Conservation (phyloP, 1,284 basidiomycete genomes). For the Fereydounia khargensis region DNA sequence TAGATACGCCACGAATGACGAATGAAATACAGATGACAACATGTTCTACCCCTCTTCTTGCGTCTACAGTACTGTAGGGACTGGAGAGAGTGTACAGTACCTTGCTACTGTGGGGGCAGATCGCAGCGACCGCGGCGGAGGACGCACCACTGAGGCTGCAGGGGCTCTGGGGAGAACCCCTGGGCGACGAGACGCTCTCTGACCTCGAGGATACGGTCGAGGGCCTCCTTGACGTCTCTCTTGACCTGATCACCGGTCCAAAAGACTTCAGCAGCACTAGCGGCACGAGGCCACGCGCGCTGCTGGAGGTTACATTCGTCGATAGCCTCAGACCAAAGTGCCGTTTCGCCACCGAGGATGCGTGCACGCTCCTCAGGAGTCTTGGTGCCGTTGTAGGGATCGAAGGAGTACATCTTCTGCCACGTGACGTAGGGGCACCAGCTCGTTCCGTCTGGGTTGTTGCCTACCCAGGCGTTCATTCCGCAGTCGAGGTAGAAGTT, state of each 20-base stretch:
- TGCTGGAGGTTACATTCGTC: constrained; percentile 70
- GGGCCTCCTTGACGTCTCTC: constrained; percentile 65
- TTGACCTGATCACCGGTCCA: constrained; percentile 68
- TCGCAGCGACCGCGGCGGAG: constrained; percentile 65
- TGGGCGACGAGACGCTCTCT: constrained; percentile 66
- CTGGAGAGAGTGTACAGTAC: no score
- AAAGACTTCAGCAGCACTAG: constrained; percentile 74
- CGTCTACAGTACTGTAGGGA: no score
- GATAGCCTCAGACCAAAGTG: constrained; percentile 77
- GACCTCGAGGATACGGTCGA: constrained; percentile 74
- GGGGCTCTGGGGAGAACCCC: constrained; percentile 68
- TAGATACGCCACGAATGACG: no score
- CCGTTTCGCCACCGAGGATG: constrained; percentile 70
- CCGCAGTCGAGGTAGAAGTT: constrained; percentile 74
- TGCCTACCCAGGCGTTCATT: constrained; percentile 74
- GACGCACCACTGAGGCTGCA: constrained; percentile 81
- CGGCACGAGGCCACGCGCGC: constrained; percentile 74
- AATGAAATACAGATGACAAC: no score
- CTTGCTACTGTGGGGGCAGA: no score
- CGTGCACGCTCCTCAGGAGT: constrained; percentile 46
- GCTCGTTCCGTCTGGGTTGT: constrained; percentile 61
- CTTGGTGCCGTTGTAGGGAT: constrained; percentile 61
- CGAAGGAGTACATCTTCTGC: constrained; percentile 68
- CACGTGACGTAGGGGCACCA: constrained; percentile 60
- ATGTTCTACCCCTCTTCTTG: no score